Evolutionary conservation across 148 eudicot genomes (phyloP).

Genomic region (Rhododendron vialii): DNA sequence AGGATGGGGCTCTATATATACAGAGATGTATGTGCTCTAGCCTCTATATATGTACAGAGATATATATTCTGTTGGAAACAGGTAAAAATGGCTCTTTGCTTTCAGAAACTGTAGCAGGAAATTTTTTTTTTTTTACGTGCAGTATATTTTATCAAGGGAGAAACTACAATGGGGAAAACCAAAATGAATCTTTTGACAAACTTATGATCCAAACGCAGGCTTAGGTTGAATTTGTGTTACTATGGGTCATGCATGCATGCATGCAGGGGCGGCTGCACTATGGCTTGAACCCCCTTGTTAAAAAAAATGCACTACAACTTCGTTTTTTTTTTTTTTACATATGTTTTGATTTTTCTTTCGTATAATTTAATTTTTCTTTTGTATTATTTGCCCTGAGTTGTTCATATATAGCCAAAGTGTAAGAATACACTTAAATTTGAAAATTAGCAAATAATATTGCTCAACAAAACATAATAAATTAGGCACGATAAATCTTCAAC

Average conservation of each 20-base stretch:
- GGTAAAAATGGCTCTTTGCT: background rate
- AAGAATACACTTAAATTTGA: background rate
- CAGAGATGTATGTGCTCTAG: too few species aligned
- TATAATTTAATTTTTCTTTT: too few species aligned
- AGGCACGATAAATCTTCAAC: background rate
- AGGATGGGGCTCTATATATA: background rate
- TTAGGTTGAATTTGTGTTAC: background rate
- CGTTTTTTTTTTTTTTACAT: too few species aligned
- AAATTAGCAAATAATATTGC: background rate
- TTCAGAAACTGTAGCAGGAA: background rate
- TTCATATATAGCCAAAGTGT: background rate
- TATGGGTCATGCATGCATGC: background rate
- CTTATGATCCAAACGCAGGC: background rate
- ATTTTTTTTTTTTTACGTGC: too few species aligned
- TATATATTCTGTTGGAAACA: background rate
- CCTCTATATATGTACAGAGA: background rate
- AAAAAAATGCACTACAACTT: too few species aligned
- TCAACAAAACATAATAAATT: too few species aligned
- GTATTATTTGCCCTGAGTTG: background rate
- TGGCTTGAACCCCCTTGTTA: background rate
- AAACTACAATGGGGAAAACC: background rate
- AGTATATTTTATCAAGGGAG: background rate
- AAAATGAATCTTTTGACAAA: background rate
- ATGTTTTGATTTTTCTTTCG: background rate
- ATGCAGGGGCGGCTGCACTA: too few species aligned